Percentiles rank a stretch among this genome's conserved stretches.
Evolutionary conservation across 345 rosid genomes (phyloP).

Genomic region (Murraya koenigii): DNA sequence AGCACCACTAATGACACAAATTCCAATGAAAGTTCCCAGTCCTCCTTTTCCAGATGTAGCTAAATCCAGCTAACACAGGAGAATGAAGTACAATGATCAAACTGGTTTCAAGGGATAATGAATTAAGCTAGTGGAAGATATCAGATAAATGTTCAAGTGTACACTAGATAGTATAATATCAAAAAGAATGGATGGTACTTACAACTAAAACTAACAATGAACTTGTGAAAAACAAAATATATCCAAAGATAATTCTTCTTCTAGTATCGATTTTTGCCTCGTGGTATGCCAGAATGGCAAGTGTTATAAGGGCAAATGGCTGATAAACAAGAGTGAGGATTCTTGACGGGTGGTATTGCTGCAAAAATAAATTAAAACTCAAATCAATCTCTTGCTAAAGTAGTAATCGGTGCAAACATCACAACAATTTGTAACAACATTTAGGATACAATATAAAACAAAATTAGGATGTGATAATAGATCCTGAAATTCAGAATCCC

Average conservation of each 20-base stretch:
- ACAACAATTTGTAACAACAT: neutral
- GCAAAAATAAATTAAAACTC: slow-evolving; percentile 19
- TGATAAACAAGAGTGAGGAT: slow-evolving; percentile 81
- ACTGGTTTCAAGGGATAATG: neutral
- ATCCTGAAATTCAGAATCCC: neutral
- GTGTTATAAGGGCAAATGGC: slow-evolving; percentile 61
- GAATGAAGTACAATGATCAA: neutral
- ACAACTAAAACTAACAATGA: slow-evolving; percentile 66
- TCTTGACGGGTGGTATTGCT: slow-evolving; percentile 77
- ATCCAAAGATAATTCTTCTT: slow-evolving; percentile 64
- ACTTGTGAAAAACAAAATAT: slow-evolving; percentile 48
- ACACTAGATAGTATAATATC: neutral
- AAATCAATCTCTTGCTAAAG: slow-evolving; percentile 5
- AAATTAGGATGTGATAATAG: neutral
- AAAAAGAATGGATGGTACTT: slow-evolving; percentile 25
- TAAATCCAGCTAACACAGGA: slow-evolving; percentile 58
- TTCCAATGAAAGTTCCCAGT: slow-evolving; percentile 56
- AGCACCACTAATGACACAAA: slow-evolving; percentile 54
- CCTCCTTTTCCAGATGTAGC: slow-evolving; percentile 83
- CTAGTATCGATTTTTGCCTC: slow-evolving; percentile 76
- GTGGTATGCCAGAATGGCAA: slow-evolving; percentile 51
- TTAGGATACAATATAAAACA: neutral
- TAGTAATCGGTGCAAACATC: neutral
- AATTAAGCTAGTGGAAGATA: neutral
- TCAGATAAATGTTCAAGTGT: neutral